Base-by-base conservation (phyloP, 1,284 basidiomycete genomes). In the Puccinia coronata region DNA sequence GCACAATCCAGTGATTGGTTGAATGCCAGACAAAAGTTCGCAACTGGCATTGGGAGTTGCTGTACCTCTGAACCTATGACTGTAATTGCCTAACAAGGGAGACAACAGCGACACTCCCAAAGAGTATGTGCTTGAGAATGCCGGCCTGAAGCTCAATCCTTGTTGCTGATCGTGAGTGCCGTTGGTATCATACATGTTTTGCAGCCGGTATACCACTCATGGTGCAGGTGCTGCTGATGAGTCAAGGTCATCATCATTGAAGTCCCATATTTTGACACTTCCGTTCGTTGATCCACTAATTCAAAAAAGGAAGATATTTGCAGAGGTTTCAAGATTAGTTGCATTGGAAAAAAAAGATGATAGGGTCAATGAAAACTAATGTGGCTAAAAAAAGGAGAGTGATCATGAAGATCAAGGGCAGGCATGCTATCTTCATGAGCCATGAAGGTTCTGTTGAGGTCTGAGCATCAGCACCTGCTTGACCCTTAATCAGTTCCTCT, bases 371-470 rank as follows among this genome's bases (percentile, higher is more conserved):
- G 20, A 65, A 77, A 34, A 89, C 93, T 86, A 85, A 96, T 93
- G 91, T 90, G 53, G 94, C 95, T 85, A 96, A 93, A 4, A n/a
- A 99, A 91, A 41, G 92, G 91, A 0, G 94, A 90, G 73, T 92
- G 90, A 36, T 92, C 89, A 86, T 99, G 97, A 12, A 95, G 91
- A 83, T 96, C 95, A 84, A 98, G 92, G 1, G 92, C 90, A 36
- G 93, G 91, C 69, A 98, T 87, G 9, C 95, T 93, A 61, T 91
- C 88, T 0, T 90, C 89, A 84, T 92, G 90, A 55, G 91, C 86
- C 41, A 92, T 89, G 88, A 92, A 92, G 63, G 90, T 90, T 80
- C 91, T 88, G n/a, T n/a, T n/a, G n/a, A n/a, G n/a, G n/a, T n/a
- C n/a, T n/a, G n/a, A n/a, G n/a, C n/a, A n/a, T n/a, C n/a, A n/a